phyloP scores from a whole-genome alignment of 1,139 yeast genomes.

The Scheffersomyces cryptocercus region DNA sequence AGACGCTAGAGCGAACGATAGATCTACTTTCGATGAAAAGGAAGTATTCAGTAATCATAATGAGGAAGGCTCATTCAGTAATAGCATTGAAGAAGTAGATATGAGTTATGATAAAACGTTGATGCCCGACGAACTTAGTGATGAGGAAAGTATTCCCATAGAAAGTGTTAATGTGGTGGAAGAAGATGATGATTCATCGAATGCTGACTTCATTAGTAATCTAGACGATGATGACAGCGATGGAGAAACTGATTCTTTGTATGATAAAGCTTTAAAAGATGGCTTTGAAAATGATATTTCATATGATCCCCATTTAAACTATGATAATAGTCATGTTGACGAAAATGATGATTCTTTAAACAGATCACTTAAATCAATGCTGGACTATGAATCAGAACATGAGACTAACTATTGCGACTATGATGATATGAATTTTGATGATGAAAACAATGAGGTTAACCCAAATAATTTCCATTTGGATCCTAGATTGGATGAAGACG shows the following conservation, averaged over 20 bases:
- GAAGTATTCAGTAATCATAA: neutral
- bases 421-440: neutral
- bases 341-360: neutral
- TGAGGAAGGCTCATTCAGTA: neutral
- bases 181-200: no score
- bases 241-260: conserved; percentile 2
- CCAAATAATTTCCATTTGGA: neutral
- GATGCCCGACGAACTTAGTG: no score
- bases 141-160: no score
- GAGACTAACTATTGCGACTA: neutral
- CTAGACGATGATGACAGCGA: conserved; percentile 25
- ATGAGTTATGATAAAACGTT: no score
- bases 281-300: neutral
- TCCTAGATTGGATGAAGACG: neutral
- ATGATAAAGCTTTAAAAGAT: neutral
- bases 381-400: no score
- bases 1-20: no score
- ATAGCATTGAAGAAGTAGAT: no score
- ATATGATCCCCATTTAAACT: neutral
- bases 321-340: conserved; percentile 2
- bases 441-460: neutral
- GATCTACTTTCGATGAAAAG: no score
- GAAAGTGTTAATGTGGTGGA: no score
- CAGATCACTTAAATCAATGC: no score
- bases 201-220: neutral